These are phyloP conservation scores for Colletotrichum theobromicola DNA, from an alignment of 2,329 filamentous ascomycete species.

Conservation along the genomic window DNA sequence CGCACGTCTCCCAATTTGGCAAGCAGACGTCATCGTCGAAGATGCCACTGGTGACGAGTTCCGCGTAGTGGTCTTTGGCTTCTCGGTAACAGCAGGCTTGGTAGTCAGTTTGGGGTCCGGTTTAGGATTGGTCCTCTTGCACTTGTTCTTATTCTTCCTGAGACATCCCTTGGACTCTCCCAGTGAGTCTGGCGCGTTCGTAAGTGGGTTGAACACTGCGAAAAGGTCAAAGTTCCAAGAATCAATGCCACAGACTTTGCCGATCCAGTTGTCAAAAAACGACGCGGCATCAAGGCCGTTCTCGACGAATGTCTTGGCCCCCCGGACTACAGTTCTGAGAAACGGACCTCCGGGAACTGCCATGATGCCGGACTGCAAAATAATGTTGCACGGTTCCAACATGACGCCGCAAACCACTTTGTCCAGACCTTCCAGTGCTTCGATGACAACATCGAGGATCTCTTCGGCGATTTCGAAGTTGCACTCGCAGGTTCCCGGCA, in stretches of 20 bases:
- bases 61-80: not conserved
- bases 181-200: not conserved
- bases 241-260: not conserved
- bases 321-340: not conserved
- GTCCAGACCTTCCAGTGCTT: not conserved
- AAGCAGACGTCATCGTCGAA: not conserved
- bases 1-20: not conserved
- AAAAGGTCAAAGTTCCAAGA: not conserved
- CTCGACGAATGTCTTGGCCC: not conserved
- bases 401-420: not conserved
- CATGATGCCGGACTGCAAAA: not conserved
- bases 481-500: not conserved
- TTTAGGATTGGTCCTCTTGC: not conserved
- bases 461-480: not conserved
- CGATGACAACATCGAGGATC: not conserved
- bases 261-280: not conserved
- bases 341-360: not conserved
- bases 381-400: not conserved
- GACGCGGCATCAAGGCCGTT: not conserved
- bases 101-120: not conserved
- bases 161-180: not conserved
- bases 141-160: not conserved
- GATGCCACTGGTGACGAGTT: not conserved
- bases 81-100: not conserved
- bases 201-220: not conserved